These are phyloP conservation scores for Rhizopogon roseolus DNA, from an alignment of 768 basidiomycete species.

Conservation along the genomic window DNA sequence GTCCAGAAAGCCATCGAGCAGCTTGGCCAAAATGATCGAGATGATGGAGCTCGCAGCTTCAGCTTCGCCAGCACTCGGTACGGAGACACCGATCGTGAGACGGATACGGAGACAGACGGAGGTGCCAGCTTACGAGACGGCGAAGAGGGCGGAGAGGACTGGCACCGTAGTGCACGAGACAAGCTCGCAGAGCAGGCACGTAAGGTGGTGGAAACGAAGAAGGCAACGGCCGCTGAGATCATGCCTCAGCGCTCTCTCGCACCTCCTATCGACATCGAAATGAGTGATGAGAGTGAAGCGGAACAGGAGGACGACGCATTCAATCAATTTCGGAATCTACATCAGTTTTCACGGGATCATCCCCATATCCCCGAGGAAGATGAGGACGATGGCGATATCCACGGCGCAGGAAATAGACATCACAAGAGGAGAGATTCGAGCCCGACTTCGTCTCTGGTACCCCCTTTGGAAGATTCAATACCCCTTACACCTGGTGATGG, in stretches of 20 bases:
- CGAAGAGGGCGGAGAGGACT: conserved; percentile 37
- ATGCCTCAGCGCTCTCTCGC: conserved; percentile 36
- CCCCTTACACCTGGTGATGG: conserved; percentile 2
- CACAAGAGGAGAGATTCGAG: conserved; percentile 16
- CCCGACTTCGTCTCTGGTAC: conserved; percentile 30
- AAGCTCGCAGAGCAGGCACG: conserved; percentile 70
- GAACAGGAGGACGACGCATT: conserved; percentile 46
- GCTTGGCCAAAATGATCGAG: conserved; percentile 55
- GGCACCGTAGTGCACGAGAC: conserved; percentile 60
- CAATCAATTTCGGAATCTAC: conserved; percentile 33
- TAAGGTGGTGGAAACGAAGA: conserved; percentile 45
- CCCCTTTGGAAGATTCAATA: conserved; percentile 13
- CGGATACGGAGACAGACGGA: conserved; percentile 47
- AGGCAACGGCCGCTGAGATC: conserved; percentile 43
- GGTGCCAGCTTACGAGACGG: conserved; percentile 44
- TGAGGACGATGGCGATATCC: conserved; percentile 43
- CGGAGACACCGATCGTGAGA: conserved; percentile 40
- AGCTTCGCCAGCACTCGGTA: conserved; percentile 70
- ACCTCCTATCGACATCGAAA: conserved; percentile 69
- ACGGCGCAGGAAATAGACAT: conserved; percentile 18
- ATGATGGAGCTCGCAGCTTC: conserved; percentile 66
- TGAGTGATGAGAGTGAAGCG: conserved; percentile 78
- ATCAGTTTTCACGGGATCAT: conserved; percentile 39
- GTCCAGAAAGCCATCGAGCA: conserved; percentile 90
- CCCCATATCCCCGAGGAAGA: conserved; percentile 70